Evolutionary conservation across 352 stramenopile species (phyloP), one percentile per base, ranked within the genome.

Genomic region (Chrysophaeum taylorii): DNA sequence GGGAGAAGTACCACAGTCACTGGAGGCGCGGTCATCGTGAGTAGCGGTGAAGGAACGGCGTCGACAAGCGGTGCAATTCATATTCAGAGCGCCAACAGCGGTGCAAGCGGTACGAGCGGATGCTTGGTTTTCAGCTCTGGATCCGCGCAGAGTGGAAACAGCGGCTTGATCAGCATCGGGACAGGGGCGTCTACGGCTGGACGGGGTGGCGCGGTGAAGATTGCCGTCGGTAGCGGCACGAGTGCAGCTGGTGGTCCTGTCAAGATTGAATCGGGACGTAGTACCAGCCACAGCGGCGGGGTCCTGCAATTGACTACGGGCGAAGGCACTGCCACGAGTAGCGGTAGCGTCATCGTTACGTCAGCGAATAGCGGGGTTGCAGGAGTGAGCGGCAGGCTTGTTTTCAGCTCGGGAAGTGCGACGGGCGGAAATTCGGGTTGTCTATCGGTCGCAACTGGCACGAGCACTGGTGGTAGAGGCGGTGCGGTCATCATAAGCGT

Each of bases 401-500:
- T 36, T 35, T 72, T 78, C 43, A 78, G 72, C 67, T 74, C 75
- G n/a, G 75, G 75, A 18, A 48, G 39, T 29, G 72, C 73, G n/a
- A 60, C 27, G 18, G 25, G 0, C 7, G 57, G 57, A 36, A 66
- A 66, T 36, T 38, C 14, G 7, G 57, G 57, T 2, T 15, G 16
- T 5, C 7, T 66, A 2, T 45, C 5, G 14, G 35, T 66, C 36
- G 57, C 33, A 23, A 45, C 57, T 14, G 73, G 73, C 31, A 38
- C 35, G 0, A 54, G 63, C 9, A 67, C 67, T 16, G 64, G 42
- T 4, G 73, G 70, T 43, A 45, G 50, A 23, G 73, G 73, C 15
- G 73, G 73, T 12, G 50, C 70, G 33, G 45, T 77, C 5, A 70
- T 43, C 21, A 39, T 77, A 18, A 33, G 37, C 23, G 70, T 77